phyloP scores from a whole-genome alignment of 345 rosid genomes.

The Arabidopsis arenosa region DNA sequence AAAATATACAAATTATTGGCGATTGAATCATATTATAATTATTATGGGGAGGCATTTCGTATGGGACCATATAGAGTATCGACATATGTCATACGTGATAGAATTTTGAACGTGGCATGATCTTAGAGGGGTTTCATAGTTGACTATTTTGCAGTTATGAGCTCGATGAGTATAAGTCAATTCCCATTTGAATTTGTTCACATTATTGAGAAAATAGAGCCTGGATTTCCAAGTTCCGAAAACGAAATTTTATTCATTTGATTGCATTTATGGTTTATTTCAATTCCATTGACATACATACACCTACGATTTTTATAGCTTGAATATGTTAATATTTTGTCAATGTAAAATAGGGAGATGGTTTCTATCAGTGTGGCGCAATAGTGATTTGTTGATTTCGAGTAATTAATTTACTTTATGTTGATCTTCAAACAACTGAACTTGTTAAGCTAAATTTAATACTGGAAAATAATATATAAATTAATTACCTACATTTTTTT shows the following conservation, averaged over 20 bases:
- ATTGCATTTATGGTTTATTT: slow-evolving; percentile 14
- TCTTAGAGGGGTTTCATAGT: slow-evolving; percentile 34
- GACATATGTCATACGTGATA: slow-evolving; percentile 30
- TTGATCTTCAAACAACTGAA: neutral
- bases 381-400: neutral
- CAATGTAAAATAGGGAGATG: neutral
- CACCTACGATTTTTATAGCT: neutral
- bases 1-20: slow-evolving; percentile 39
- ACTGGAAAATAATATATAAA: neutral
- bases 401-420: neutral
- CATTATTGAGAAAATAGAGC: slow-evolving; percentile 36
- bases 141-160: slow-evolving; percentile 37
- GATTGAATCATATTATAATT: slow-evolving; percentile 13
- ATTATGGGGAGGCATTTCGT: slow-evolving; percentile 35
- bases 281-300: neutral
- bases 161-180: slow-evolving; percentile 40
- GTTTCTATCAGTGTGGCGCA: no score
- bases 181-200: slow-evolving; percentile 43
- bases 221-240: slow-evolving; percentile 18
- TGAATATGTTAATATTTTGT: neutral
- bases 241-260: neutral
- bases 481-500: neutral
- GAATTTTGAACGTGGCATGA: slow-evolving; percentile 41
- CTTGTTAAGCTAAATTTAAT: neutral
- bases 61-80: slow-evolving; percentile 33